phyloP scores from a whole-genome alignment of 192 early-diverging fungal genomes.

The Helicostylum pulchrum region DNA sequence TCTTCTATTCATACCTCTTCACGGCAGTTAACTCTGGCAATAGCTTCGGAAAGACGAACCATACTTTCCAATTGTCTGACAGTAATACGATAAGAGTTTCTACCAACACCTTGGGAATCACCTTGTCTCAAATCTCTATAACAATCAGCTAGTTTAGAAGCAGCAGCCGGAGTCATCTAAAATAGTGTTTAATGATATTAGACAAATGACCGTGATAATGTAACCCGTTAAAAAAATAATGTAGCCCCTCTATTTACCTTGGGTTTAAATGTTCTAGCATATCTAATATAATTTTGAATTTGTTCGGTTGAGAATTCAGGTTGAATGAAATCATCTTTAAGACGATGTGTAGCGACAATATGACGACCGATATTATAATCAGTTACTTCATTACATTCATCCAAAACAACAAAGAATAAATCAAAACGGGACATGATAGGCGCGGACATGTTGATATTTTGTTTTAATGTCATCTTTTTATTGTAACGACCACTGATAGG shows the following conservation, averaged over 20 bases:
- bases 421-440: constrained; percentile 99
- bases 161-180: constrained; percentile 68
- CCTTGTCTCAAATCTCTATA: constrained; percentile 86
- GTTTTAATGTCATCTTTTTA: constrained; percentile 88
- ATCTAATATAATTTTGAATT: constrained; percentile 82
- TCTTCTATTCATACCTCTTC: constrained; percentile 38
- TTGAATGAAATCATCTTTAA: constrained; percentile 57
- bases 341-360: constrained; percentile 84
- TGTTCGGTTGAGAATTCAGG: constrained; percentile 75
- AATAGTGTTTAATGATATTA: too few relatives aligned
- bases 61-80: constrained; percentile 96
- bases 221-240: background rate
- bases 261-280: constrained; percentile 85
- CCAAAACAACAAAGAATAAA: constrained; percentile 95
- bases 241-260: constrained; percentile 40
- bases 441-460: constrained; percentile 94
- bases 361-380: constrained; percentile 91
- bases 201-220: background rate
- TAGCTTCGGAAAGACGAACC: constrained; percentile 92
- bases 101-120: constrained; percentile 68
- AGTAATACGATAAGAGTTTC: constrained; percentile 87
- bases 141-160: constrained; percentile 70
- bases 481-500: constrained; percentile 95
- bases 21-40: constrained; percentile 82
- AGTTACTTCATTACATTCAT: constrained; percentile 84